phyloP scores from a whole-genome alignment of 1,139 yeast genomes.

The Sugiyamaella paludigena region DNA sequence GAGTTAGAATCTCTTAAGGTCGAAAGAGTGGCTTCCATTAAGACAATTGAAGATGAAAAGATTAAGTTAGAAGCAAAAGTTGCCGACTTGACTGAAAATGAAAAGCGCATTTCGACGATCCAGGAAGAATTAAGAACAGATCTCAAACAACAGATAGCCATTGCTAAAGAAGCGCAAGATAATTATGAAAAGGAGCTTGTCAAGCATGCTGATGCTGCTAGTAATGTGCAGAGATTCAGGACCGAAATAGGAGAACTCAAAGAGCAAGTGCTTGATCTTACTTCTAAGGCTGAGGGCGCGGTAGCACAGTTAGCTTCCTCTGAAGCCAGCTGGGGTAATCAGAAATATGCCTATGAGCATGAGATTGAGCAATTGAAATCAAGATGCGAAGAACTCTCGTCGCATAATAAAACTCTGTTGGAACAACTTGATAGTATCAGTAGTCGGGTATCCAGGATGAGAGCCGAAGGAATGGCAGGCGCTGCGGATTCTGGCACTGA shows the following conservation, averaged over 20 bases:
- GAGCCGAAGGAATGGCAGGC: slow-evolving; percentile 1
- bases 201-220: slow-evolving; percentile 56
- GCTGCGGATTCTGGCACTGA: slow-evolving; percentile 8
- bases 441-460: slow-evolving; percentile 10
- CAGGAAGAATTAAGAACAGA: slow-evolving; percentile 42
- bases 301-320: slow-evolving; percentile 37
- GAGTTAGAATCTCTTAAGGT: slow-evolving; percentile 26
- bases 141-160: slow-evolving; percentile 49
- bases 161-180: slow-evolving; percentile 52
- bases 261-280: slow-evolving; percentile 40
- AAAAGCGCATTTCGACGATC: slow-evolving; percentile 33
- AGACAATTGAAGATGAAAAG: slow-evolving; percentile 36
- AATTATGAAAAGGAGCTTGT: slow-evolving; percentile 59
- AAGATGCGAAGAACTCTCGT: slow-evolving; percentile 55
- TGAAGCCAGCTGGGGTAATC: slow-evolving; percentile 47
- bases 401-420: slow-evolving; percentile 65
- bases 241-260: slow-evolving; percentile 44
- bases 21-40: slow-evolving; percentile 26
- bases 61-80: slow-evolving; percentile 43
- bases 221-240: slow-evolving; percentile 46
- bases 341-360: slow-evolving; percentile 48
- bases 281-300: slow-evolving; percentile 37
- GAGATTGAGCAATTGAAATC: slow-evolving; percentile 49
- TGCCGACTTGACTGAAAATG: slow-evolving; percentile 45
- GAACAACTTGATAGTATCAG: slow-evolving; percentile 58